Conservation (phyloP, 1,139 yeast genomes). For the Scheffersomyces lignicola region DNA sequence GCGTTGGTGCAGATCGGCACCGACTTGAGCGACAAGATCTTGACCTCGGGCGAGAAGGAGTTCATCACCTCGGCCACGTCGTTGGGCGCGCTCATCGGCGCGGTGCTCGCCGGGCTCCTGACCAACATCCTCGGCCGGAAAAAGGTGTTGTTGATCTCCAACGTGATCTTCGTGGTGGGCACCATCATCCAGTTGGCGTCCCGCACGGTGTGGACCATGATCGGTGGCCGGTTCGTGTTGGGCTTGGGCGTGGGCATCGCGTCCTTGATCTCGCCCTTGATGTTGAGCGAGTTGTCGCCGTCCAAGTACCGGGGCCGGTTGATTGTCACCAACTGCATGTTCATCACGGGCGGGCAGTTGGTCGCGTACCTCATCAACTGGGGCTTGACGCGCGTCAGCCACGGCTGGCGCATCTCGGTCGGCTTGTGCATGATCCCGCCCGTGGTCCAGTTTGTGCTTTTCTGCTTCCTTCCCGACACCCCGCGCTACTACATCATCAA, state of each 20-base stretch:
- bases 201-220: constrained; percentile 85
- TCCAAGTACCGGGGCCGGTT: constrained; percentile 87
- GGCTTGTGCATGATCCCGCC: constrained; percentile 91
- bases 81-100: constrained; percentile 82
- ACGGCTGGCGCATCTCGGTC: constrained; percentile 93
- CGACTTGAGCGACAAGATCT: constrained; percentile 54
- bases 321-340: constrained; percentile 65
- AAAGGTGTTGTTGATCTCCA: constrained; percentile 76
- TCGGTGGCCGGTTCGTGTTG: constrained; percentile 84
- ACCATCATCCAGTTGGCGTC: constrained; percentile 82
- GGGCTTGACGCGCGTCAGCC: constrained; percentile 67
- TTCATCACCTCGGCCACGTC: constrained; percentile 94
- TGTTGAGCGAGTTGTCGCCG: constrained; percentile 91
- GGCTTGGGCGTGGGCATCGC: constrained; percentile 98
- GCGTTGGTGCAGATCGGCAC: constrained; percentile 84
- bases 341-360: constrained; percentile 88
- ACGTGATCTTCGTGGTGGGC: constrained; percentile 76
- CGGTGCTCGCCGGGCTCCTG: constrained; percentile 70
- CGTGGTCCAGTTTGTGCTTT: constrained; percentile 69
- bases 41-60: constrained; percentile 79
- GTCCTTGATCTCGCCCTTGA: constrained; percentile 84
- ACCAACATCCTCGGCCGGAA: constrained; percentile 87
- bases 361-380: constrained; percentile 93
- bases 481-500: constrained; percentile 84
- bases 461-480: constrained; percentile 89